Evolutionary conservation across 73 alveolate genomes (phyloP).

Genomic region (Paramecium primaurelia): DNA sequence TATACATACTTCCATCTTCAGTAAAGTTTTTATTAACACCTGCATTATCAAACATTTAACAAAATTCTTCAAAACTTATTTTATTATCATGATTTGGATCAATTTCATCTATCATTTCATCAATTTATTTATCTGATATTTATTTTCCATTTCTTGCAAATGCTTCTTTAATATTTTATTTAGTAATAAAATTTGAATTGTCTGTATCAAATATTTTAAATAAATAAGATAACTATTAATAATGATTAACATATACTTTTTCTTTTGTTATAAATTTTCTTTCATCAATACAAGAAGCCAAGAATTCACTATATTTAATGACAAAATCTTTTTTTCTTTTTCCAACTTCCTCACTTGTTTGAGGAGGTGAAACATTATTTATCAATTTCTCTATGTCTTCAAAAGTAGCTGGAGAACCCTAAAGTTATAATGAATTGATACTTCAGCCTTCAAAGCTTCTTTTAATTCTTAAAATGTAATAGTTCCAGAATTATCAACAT

Average conservation of each 20-base stretch:
- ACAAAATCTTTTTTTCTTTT: background rate
- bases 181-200: conserved; percentile 49
- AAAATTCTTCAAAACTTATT: conserved; percentile 61
- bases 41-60: background rate
- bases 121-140: conserved; percentile 42
- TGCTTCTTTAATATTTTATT: conserved; percentile 58
- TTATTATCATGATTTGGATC: conserved; percentile 64
- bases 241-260: background rate
- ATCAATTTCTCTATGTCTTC: conserved; percentile 79
- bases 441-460: conserved; percentile 69
- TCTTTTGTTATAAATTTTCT: conserved; percentile 67
- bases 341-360: conserved; percentile 13
- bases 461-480: conserved; percentile 80
- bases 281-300: conserved; percentile 74
- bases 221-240: conserved; percentile 43
- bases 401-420: conserved; percentile 61
- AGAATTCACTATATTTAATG: conserved; percentile 70
- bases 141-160: conserved; percentile 47
- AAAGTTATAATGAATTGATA: background rate
- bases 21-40: conserved; percentile 65
- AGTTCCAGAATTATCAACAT: conserved; percentile 87
- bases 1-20: conserved; percentile 38
- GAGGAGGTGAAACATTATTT: conserved; percentile 52
- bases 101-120: conserved; percentile 60
- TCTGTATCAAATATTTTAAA: conserved; percentile 63